phyloP scores from a whole-genome alignment of 83 land plant genomes.

The Isoetes engelmannii region DNA sequence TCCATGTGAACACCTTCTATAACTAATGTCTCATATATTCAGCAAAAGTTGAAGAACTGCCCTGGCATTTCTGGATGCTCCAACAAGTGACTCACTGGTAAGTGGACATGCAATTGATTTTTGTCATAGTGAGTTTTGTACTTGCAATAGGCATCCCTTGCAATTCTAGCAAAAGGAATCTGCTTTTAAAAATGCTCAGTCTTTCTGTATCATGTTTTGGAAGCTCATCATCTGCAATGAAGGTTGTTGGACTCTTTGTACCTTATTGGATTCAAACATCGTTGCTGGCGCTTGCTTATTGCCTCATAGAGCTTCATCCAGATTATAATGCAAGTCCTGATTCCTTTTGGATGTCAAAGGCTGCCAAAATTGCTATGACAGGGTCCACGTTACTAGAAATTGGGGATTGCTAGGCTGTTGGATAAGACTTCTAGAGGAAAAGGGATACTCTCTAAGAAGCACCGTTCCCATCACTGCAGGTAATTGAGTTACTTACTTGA shows the following conservation, averaged over 20 bases:
- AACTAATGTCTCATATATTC: too few relatives aligned
- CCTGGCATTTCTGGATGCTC: slow-evolving; percentile 74
- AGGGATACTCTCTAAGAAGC: too few relatives aligned
- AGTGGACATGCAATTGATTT: not conserved
- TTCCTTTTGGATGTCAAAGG: slow-evolving; percentile 44
- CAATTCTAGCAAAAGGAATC: too few relatives aligned
- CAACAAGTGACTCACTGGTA: slow-evolving; percentile 70
- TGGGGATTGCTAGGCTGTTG: too few relatives aligned
- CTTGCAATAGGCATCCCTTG: too few relatives aligned
- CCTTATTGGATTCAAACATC: slow-evolving; percentile 89
- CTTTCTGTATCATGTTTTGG: slow-evolving; percentile 38
- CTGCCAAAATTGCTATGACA: slow-evolving; percentile 76
- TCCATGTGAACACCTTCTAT: too few relatives aligned
- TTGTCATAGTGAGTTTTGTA: too few relatives aligned
- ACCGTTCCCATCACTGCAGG: too few relatives aligned
- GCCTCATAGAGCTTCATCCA: slow-evolving; percentile 76
- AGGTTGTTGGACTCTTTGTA: slow-evolving; percentile 75
- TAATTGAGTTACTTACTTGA: too few relatives aligned
- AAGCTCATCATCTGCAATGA: slow-evolving; percentile 57
- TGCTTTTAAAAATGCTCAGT: too few relatives aligned
- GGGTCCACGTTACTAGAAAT: too few relatives aligned
- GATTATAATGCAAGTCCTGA: slow-evolving; percentile 43
- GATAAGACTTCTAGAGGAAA: too few relatives aligned
- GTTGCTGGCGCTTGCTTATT: slow-evolving; percentile 60
- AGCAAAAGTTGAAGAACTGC: slow-evolving; percentile 43